Evolutionary conservation across 768 basidiomycete genomes (phyloP), one percentile per base, ranked within the genome.

Genomic region (Tricholoma saponaceum): DNA sequence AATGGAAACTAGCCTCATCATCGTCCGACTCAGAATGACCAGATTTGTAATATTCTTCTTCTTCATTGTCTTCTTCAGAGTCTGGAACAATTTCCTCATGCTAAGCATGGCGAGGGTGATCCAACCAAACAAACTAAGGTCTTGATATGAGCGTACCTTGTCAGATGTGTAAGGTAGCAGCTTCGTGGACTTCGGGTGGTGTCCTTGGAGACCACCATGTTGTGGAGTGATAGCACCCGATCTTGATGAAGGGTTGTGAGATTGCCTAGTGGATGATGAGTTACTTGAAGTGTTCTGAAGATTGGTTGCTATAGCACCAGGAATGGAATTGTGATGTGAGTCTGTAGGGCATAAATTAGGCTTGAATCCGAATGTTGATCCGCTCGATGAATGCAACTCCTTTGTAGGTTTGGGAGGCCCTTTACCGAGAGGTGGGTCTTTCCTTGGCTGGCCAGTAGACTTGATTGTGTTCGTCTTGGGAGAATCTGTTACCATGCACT

Each of bases 351-450:
- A 16, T 32, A 13, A 22, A 32, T 25, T 33, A 20, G 28, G 26
- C 16, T 33, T 51, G 50, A 52, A 52, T 32, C 51, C 4, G 10
- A 33, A 52, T 52, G 26, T 8, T 51, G 51, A 37, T 52, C 51
- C 51, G 2, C 33, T 30, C 20, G 35, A 32, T 37, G 30, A 33
- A 52, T 33, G 32, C 50, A 52, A 20, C 14, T 0, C 30, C 51
- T 52, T 33, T 32, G 35, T 37, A 52, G 51, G 51, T 37, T 52
- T 52, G 1, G n/a, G 51, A 33, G 51, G 51, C 18, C 28, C 32
- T 52, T 32, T 32, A 52, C 51, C 30, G 20, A 52, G 51, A 52
- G 51, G 30, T n/a, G 51, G 51, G 51, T 52, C 51, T 52, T 32
- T 32, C 51, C 23, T 52, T 37, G n/a, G 16, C 10, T 16, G 30